A percentile compares a stretch with the other conserved stretches of the same genome.
phyloP scores from a whole-genome alignment of 2,329 filamentous ascomycete species.

The Graphilbum ipis-grandicollis region DNA sequence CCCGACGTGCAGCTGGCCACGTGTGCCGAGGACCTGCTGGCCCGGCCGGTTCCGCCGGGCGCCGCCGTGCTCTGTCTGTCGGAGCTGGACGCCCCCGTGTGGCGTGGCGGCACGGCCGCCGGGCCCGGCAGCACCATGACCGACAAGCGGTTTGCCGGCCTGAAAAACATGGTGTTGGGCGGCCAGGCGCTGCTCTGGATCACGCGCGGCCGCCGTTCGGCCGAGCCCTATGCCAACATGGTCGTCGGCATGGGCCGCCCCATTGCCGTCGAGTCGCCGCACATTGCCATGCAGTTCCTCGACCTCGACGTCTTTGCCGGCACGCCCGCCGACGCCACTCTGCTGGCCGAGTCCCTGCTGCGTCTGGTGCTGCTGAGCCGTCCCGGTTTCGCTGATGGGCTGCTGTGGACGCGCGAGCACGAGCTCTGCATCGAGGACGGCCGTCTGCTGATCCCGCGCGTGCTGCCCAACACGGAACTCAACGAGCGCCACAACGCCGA shows the following conservation, averaged over 20 bases:
- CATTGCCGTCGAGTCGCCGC: conserved; percentile 2
- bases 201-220: conserved; percentile 4
- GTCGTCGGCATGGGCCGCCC: conserved; percentile 6
- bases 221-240: conserved; percentile 2
- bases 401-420: not conserved
- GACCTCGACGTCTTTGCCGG: conserved; percentile 1
- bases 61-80: not conserved
- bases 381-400: conserved; percentile 12
- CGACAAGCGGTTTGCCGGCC: too few species aligned
- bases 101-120: not conserved
- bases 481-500: not conserved
- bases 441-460: conserved; percentile 7
- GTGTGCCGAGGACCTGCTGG: conserved; percentile 12
- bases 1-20: conserved; percentile 10
- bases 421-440: conserved; percentile 3
- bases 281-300: not conserved
- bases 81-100: not conserved
- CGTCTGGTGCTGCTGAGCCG: conserved; percentile 11
- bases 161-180: not conserved
- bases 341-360: conserved; percentile 7
- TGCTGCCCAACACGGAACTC: not conserved
- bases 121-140: not conserved
- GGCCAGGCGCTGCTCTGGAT: not conserved
- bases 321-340: conserved; percentile 6
- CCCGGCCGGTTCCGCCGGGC: not conserved